Evolutionary conservation across 208 protist genomes (phyloP).

Genomic region (Angomonas ambiguus): DNA sequence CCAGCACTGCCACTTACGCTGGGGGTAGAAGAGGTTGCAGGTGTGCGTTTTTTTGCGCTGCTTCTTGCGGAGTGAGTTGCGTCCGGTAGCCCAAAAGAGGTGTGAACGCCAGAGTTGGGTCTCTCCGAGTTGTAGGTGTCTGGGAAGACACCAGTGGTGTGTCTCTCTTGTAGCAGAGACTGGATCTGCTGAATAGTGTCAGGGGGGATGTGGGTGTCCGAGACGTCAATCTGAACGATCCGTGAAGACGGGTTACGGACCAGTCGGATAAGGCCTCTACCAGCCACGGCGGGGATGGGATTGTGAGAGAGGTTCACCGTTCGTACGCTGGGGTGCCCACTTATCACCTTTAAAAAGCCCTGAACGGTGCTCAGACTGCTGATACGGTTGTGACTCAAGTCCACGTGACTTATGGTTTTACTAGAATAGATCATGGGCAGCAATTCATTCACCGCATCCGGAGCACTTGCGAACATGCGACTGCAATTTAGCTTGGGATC

Average conservation of each 20-base stretch:
- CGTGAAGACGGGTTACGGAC: constrained; percentile 58
- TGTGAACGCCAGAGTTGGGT: background rate
- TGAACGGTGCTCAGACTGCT: constrained; percentile 64
- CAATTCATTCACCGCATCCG: constrained; percentile 54
- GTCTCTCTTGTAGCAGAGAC: constrained; percentile 50
- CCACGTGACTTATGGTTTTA: constrained; percentile 39
- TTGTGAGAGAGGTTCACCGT: constrained; percentile 72
- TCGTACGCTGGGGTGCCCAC: constrained; percentile 43
- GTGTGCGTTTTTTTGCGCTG: background rate
- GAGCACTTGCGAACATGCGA: constrained; percentile 49
- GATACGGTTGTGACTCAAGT: constrained; percentile 80
- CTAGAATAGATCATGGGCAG: constrained; percentile 65
- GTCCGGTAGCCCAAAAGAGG: background rate
- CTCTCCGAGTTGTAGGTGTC: too few species aligned
- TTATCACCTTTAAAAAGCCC: constrained; percentile 41
- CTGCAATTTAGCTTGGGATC: constrained; percentile 45
- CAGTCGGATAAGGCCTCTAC: constrained; percentile 57
- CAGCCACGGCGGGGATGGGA: constrained; percentile 72
- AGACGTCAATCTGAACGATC: constrained; percentile 47
- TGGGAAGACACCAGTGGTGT: background rate
- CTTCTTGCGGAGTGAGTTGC: background rate
- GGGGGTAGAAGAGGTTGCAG: background rate
- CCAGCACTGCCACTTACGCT: background rate
- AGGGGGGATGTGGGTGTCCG: constrained; percentile 44
- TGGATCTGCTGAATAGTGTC: constrained; percentile 66